Evolutionary conservation across 495 filamentous ascomycete species (phyloP).

Genomic region (Amphirosellinia nigrospora): DNA sequence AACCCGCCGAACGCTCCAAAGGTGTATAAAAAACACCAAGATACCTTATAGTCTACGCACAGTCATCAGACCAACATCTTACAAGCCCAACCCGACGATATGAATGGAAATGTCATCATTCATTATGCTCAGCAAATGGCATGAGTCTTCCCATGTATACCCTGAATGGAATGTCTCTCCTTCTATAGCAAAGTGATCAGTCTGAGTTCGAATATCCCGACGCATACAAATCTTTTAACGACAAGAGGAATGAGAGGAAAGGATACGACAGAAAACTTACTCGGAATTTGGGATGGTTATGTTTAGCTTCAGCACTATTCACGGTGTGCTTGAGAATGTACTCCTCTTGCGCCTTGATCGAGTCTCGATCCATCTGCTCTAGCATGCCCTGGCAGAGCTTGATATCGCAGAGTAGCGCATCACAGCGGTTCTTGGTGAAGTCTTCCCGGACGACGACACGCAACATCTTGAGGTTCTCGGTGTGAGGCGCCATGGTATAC

Average conservation of each 20-base stretch:
- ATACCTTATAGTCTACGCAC: slow-evolving; percentile 5
- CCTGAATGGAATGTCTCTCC: slow-evolving; percentile 85
- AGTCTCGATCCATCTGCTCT: slow-evolving; percentile 72
- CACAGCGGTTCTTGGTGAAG: slow-evolving; percentile 78
- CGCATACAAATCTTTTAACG: neutral
- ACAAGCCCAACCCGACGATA: slow-evolving; percentile 2
- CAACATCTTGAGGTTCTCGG: slow-evolving; percentile 79
- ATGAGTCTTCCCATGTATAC: slow-evolving; percentile 87
- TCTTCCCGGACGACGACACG: slow-evolving; percentile 89
- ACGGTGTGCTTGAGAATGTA: slow-evolving; percentile 65
- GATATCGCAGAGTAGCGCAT: slow-evolving; percentile 74
- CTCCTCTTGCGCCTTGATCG: slow-evolving; percentile 67
- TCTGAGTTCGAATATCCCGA: neutral
- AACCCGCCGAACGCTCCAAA: slow-evolving; percentile 11
- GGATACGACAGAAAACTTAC: slow-evolving; percentile 38
- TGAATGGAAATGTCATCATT: neutral
- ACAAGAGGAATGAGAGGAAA: neutral
- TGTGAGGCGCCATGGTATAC: slow-evolving; percentile 92
- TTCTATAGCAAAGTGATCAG: slow-evolving; percentile 42
- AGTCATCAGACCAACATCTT: neutral
- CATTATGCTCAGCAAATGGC: slow-evolving; percentile 65
- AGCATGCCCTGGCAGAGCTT: slow-evolving; percentile 71
- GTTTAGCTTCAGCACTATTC: slow-evolving; percentile 60
- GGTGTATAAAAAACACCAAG: slow-evolving; percentile 3
- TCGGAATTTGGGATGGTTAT: slow-evolving; percentile 68